Evolutionary conservation across 345 rosid species (phyloP).

Genomic region (Pistacia vera): DNA sequence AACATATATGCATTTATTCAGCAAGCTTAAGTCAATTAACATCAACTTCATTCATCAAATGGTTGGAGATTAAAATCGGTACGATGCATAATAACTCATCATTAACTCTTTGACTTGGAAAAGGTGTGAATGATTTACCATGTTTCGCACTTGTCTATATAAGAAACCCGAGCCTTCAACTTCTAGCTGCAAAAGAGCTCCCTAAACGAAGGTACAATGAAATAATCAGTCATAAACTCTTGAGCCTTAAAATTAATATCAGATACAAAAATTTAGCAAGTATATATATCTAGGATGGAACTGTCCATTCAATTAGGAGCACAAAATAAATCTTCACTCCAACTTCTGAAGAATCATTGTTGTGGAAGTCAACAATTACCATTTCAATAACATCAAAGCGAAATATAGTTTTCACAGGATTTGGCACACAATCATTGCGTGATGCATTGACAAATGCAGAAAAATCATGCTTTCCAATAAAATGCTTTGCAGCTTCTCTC

Average conservation of each 20-base stretch:
- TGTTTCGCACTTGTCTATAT: slow-evolving; percentile 91
- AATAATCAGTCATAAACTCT: neutral
- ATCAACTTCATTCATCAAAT: neutral
- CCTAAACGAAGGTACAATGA: slow-evolving; percentile 40
- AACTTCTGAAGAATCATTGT: slow-evolving; percentile 10
- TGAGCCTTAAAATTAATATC: neutral
- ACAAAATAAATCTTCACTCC: neutral
- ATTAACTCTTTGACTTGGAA: neutral
- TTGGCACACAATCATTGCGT: slow-evolving; percentile 58
- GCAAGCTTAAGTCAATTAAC: neutral
- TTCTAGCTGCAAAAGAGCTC: slow-evolving; percentile 75
- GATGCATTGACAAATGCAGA: slow-evolving; percentile 88
- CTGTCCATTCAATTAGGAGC: neutral
- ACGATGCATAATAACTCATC: neutral
- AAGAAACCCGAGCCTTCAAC: slow-evolving; percentile 93
- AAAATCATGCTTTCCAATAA: slow-evolving; percentile 76
- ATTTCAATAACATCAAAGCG: slow-evolving; percentile 64
- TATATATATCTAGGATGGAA: slow-evolving; percentile 2
- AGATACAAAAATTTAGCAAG: neutral
- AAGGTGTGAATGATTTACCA: slow-evolving; percentile 45
- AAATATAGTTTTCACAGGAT: slow-evolving; percentile 73
- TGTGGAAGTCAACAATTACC: slow-evolving; percentile 43
- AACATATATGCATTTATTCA: neutral
- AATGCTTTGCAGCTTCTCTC: slow-evolving; percentile 72
- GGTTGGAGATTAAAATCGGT: neutral